Conservation (phyloP, 192 early-diverging fungal genomes). For the Backusella parvicylindrica region DNA sequence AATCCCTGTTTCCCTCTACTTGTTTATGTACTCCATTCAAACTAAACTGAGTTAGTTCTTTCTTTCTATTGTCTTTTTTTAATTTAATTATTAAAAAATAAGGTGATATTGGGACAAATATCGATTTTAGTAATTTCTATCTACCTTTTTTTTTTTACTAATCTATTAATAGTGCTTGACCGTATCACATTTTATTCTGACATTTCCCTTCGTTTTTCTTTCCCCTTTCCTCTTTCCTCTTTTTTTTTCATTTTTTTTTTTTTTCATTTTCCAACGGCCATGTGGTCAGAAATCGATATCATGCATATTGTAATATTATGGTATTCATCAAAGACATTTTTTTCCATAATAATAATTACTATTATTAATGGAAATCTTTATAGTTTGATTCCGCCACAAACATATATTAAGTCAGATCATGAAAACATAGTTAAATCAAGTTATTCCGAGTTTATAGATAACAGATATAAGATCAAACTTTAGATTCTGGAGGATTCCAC, state of each 20-base stretch:
- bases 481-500: background rate
- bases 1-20: background rate
- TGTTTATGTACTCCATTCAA: background rate
- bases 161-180: background rate
- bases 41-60: background rate
- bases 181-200: background rate
- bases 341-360: too few species aligned
- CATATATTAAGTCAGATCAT: background rate
- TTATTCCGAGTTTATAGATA: background rate
- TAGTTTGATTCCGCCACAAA: background rate
- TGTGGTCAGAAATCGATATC: background rate
- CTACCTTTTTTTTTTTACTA: background rate
- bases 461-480: background rate
- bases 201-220: background rate
- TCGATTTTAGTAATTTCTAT: background rate
- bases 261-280: background rate
- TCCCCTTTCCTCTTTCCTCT: background rate
- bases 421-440: background rate
- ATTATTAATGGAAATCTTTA: background rate
- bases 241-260: background rate
- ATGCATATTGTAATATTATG: background rate
- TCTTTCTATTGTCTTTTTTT: background rate
- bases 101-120: background rate
- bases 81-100: conserved; percentile 1
- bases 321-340: background rate